Conservation (phyloP, 352 stramenopile species). For the Pythium chondricola region DNA sequence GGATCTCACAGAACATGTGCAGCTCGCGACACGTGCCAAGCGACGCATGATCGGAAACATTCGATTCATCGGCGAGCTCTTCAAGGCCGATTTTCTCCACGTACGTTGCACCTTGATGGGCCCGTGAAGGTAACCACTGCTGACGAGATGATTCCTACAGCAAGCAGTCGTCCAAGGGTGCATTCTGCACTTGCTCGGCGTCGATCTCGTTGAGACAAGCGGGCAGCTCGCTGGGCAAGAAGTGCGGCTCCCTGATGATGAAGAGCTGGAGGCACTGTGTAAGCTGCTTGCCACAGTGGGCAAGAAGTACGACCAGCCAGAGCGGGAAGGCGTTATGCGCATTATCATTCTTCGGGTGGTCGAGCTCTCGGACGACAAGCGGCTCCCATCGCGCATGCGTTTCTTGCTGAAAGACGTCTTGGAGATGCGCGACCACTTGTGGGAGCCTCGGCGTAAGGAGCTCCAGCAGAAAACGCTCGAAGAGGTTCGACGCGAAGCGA, state of each 20-base stretch:
- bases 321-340: constrained; percentile 75
- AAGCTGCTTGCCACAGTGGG: constrained; percentile 79
- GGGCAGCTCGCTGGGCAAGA: constrained; percentile 53
- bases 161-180: constrained; percentile 70
- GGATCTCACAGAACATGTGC: too few relatives aligned
- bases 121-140: too few relatives aligned
- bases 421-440: constrained; percentile 83
- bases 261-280: constrained; percentile 81
- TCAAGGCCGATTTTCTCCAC: constrained; percentile 83
- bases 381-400: constrained; percentile 62
- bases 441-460: constrained; percentile 81
- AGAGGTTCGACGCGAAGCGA: constrained; percentile 74
- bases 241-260: constrained; percentile 73
- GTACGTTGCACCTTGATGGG: constrained; percentile 25
- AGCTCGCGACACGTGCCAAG: constrained; percentile 43
- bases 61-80: constrained; percentile 83
- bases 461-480: constrained; percentile 85
- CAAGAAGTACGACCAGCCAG: constrained; percentile 84
- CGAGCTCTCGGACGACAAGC: constrained; percentile 68
- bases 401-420: constrained; percentile 83
- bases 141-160: too few relatives aligned
- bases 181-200: constrained; percentile 73
- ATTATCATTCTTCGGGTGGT: constrained; percentile 82
- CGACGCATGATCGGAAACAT: constrained; percentile 83
- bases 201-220: constrained; percentile 50